phyloP scores from a whole-genome alignment of 2,329 filamentous ascomycete species.

The Penicillium polonicum region DNA sequence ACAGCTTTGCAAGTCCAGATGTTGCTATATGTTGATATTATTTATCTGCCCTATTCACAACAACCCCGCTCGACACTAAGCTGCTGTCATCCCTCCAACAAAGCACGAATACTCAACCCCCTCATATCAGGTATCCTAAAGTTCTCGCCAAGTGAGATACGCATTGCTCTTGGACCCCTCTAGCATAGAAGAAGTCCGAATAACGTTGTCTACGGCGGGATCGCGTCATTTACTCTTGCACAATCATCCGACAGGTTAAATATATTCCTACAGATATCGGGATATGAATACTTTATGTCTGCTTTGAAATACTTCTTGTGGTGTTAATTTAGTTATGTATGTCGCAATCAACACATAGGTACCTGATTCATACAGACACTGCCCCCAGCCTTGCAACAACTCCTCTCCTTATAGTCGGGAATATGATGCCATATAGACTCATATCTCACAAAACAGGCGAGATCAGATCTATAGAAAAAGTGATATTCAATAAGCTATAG shows the following conservation, averaged over 20 bases:
- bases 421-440: too few relatives aligned
- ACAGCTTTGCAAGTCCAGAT: neutral
- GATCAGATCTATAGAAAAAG: too few relatives aligned
- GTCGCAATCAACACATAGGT: neutral
- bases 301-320: neutral
- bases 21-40: neutral
- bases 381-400: too few relatives aligned
- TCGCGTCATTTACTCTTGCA: neutral
- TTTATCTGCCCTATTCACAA: neutral
- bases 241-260: neutral
- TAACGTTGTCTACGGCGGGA: neutral
- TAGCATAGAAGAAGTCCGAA: neutral
- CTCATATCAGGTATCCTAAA: neutral
- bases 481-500: too few relatives aligned
- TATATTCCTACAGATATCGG: neutral
- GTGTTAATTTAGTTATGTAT: neutral
- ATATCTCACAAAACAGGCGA: too few relatives aligned
- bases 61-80: neutral
- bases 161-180: neutral
- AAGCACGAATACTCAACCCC: neutral
- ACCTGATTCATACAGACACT: too few relatives aligned
- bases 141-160: neutral
- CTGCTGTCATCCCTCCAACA: neutral
- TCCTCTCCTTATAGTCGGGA: too few relatives aligned
- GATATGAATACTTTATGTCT: neutral